Percentiles rank a stretch among this genome's conserved stretches.
phyloP scores from a whole-genome alignment of 2,329 filamentous ascomycete species.

The Botryotinia calthae region DNA sequence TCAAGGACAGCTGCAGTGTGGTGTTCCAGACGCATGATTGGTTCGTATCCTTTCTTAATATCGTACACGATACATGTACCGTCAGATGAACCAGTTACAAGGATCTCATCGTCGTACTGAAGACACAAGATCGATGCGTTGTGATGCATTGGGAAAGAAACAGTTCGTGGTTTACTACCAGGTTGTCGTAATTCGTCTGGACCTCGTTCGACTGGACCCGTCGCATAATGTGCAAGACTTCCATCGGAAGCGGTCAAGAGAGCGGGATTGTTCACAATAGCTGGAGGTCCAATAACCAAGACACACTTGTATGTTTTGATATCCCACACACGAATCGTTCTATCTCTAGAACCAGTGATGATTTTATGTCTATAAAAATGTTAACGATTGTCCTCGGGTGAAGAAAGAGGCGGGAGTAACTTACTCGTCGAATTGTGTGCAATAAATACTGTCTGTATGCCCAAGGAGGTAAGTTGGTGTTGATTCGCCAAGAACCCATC shows the following conservation, averaged over 20 bases:
- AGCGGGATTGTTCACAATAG: slow-evolving; percentile 54
- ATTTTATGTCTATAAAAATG: slow-evolving; percentile 71
- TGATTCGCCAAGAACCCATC: slow-evolving; percentile 78
- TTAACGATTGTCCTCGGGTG: slow-evolving; percentile 38
- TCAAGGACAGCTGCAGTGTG: slow-evolving; percentile 90
- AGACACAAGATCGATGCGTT: slow-evolving; percentile 91
- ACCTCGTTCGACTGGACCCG: slow-evolving; percentile 39
- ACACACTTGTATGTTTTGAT: slow-evolving; percentile 83
- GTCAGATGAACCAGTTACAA: slow-evolving; percentile 94
- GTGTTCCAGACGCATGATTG: slow-evolving; percentile 71
- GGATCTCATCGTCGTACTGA: slow-evolving; percentile 88
- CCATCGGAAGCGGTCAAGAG: slow-evolving; percentile 53
- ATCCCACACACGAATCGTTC: slow-evolving; percentile 95
- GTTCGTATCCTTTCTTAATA: slow-evolving; percentile 72
- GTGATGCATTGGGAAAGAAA: slow-evolving; percentile 67
- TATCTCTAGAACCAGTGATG: slow-evolving; percentile 92
- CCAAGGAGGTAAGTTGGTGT: slow-evolving; percentile 87
- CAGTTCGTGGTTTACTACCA: slow-evolving; percentile 52
- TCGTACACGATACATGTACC: slow-evolving; percentile 89
- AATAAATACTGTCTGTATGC: slow-evolving; percentile 95
- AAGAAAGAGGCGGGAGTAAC: slow-evolving; percentile 38
- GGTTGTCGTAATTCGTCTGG: slow-evolving; percentile 34
- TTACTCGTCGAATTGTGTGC: slow-evolving; percentile 94
- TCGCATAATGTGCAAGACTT: slow-evolving; percentile 55
- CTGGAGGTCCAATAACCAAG: slow-evolving; percentile 79